phyloP scores from a whole-genome alignment of 2,329 filamentous ascomycete genomes.

The Chaetomium globosum region DNA sequence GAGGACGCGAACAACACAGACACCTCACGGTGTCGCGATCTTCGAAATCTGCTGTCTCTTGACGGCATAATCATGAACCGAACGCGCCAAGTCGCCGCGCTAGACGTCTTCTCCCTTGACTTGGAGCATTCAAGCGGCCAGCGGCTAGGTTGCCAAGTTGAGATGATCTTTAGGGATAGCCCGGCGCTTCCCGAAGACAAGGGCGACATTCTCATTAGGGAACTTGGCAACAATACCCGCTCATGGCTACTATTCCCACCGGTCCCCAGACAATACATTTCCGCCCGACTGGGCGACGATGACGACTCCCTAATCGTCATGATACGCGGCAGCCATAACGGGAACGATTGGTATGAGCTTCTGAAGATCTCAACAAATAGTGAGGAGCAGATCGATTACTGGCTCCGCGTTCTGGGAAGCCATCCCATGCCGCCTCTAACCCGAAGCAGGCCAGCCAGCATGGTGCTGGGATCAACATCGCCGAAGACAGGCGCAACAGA shows the following conservation, averaged over 20 bases:
- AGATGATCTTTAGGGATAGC: conserved; percentile 83
- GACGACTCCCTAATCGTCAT: conserved; percentile 79
- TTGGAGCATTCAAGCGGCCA: conserved; percentile 88
- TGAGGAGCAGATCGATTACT: conserved; percentile 78
- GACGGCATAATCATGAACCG: conserved; percentile 72
- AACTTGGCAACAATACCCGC: conserved; percentile 74
- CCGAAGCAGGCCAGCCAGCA: conserved; percentile 35
- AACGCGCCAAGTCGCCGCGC: conserved; percentile 79
- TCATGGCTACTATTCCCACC: conserved; percentile 90
- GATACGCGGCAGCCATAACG: conserved; percentile 71
- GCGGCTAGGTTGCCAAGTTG: conserved; percentile 83
- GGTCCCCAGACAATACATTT: conserved; percentile 71
- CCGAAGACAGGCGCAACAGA: conserved; percentile 37
- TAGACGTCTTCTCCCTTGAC: conserved; percentile 86
- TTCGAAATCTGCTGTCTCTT: conserved; percentile 72
- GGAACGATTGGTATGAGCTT: conserved; percentile 79
- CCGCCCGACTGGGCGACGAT: conserved; percentile 73
- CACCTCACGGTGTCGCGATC: conserved; percentile 75
- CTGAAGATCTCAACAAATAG: conserved; percentile 76
- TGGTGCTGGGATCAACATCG: conserved; percentile 26
- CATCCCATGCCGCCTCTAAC: conserved; percentile 52
- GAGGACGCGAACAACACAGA: conserved; percentile 86
- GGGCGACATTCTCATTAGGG: conserved; percentile 89
- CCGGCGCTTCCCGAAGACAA: conserved; percentile 64
- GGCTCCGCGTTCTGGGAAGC: conserved; percentile 75